Evolutionary conservation across 1,139 yeast species (phyloP).

Genomic region (Hyphopichia khmerensis): DNA sequence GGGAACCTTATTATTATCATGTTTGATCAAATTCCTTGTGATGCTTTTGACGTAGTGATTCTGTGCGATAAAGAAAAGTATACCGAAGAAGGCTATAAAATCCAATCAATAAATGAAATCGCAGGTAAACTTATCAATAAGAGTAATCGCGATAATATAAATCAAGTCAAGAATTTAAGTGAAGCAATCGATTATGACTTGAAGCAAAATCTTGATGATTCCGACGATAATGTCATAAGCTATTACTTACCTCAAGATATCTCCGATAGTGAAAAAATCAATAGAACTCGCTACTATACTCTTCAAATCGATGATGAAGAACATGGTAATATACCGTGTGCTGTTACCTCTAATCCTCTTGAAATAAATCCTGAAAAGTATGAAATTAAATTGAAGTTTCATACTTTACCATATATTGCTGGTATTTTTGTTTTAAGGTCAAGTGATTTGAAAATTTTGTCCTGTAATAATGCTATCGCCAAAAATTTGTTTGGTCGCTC

Average conservation of each 20-base stretch:
- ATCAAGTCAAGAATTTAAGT: slow-evolving; percentile 28
- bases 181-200: slow-evolving; percentile 30
- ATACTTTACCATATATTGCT: slow-evolving; percentile 81
- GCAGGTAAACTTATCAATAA: slow-evolving; percentile 40
- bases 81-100: slow-evolving; percentile 15
- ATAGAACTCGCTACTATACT: slow-evolving; percentile 62
- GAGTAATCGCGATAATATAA: slow-evolving; percentile 17
- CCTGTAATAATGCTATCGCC: slow-evolving; percentile 78
- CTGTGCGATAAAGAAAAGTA: slow-evolving; percentile 25
- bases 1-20: slow-evolving; percentile 75
- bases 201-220: slow-evolving; percentile 9
- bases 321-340: slow-evolving; percentile 61
- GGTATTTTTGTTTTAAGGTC: slow-evolving; percentile 77
- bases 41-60: slow-evolving; percentile 63
- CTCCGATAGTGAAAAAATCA: slow-evolving; percentile 49
- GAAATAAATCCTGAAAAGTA: slow-evolving; percentile 41
- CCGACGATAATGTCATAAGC: slow-evolving; percentile 17
- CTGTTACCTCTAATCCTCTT: slow-evolving; percentile 60
- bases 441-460: slow-evolving; percentile 43
- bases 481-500: slow-evolving; percentile 74
- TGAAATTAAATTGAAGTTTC: slow-evolving; percentile 58
- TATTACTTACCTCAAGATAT: slow-evolving; percentile 21
- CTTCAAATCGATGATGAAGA: slow-evolving; percentile 36
- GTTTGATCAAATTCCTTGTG: slow-evolving; percentile 86
- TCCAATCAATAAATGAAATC: slow-evolving; percentile 38